Base-by-base conservation (phyloP, 1,139 yeast genomes). In the Meyerozyma elateridarum region DNA sequence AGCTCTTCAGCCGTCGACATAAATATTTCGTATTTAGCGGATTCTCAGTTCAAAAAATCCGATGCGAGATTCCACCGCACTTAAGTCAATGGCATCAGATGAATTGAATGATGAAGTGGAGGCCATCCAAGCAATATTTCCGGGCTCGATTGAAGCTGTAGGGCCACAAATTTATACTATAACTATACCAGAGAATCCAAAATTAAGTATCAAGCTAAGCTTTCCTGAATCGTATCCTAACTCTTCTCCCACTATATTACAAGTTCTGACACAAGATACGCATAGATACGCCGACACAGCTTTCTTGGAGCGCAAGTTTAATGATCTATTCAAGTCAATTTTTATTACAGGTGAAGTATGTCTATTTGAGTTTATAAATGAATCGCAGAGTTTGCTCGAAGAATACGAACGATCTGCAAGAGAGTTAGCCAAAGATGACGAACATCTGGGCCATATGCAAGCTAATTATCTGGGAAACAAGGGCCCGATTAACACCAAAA, bases 111-210 rank as follows among this genome's bases (percentile, higher is more conserved):
- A 87, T 37, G 98, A 91, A 50, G 58, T 85, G 16, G 76, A 74
- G 32, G 93, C 96, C 8, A 78, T 89, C 14, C 84, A 85, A 40
- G 94, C 96, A 2, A 89, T 91, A n/a, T 89, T 77, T 49, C 96
- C 95, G 1, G 84, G 70, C 11, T 66, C 67, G 44, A 36, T 62
- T 2, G 44, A 46, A 9, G 43, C 45, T 12, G 36, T 58, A 13
- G 65, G 57, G 0, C 61, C 68, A 0, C 62, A 59, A 15, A 50
- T 70, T 1, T 75, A 77, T 36, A 69, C 68, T 17, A 63, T 88
- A 21, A 54, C 52, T 8, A 61, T 87, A 1, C 95, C 96, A 0
- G 77, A 71, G 36, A 76, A 83, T 47, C 75, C 72, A 38, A 67
- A 66, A 28, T 59, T 82, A 27, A 54, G 59, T 3, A 58, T 85